phyloP scores from a whole-genome alignment of 345 rosid genomes.

The Gossypium rotundifolium region DNA sequence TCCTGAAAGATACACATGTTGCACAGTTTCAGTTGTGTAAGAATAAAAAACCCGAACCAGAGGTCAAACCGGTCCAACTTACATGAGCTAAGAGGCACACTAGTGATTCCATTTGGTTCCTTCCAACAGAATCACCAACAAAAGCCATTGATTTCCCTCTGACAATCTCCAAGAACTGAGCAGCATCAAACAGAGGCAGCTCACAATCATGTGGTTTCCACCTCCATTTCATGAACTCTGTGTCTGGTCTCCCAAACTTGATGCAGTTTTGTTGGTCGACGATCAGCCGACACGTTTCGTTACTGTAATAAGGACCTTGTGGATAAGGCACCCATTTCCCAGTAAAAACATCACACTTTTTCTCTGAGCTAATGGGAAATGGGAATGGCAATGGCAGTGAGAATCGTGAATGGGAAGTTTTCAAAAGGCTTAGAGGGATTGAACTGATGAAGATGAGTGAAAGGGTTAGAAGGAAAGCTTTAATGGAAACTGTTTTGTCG shows the following conservation, averaged over 20 bases:
- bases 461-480: neutral
- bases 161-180: constrained; percentile 28
- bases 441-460: constrained; percentile 11
- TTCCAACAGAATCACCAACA: constrained; percentile 45
- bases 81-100: constrained; percentile 34
- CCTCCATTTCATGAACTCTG: constrained; percentile 44
- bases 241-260: constrained; percentile 39
- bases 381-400: constrained; percentile 2
- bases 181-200: constrained; percentile 26
- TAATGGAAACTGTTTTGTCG: constrained; percentile 7
- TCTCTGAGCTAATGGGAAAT: neutral
- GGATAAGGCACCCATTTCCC: constrained; percentile 37
- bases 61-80: constrained; percentile 5
- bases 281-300: constrained; percentile 28
- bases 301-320: constrained; percentile 27
- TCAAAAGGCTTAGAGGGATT: constrained; percentile 19
- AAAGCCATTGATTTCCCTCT: constrained; percentile 41
- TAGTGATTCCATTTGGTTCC: constrained; percentile 47
- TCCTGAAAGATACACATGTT: constrained; percentile 25
- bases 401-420: neutral
- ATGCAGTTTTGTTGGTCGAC: constrained; percentile 44
- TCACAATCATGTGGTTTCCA: constrained; percentile 46
- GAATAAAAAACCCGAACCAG: too few species aligned
- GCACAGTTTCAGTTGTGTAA: neutral
- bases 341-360: constrained; percentile 29